Evolutionary conservation across 2,329 filamentous ascomycete genomes (phyloP).

Genomic region (Colletotrichum endophyticum): DNA sequence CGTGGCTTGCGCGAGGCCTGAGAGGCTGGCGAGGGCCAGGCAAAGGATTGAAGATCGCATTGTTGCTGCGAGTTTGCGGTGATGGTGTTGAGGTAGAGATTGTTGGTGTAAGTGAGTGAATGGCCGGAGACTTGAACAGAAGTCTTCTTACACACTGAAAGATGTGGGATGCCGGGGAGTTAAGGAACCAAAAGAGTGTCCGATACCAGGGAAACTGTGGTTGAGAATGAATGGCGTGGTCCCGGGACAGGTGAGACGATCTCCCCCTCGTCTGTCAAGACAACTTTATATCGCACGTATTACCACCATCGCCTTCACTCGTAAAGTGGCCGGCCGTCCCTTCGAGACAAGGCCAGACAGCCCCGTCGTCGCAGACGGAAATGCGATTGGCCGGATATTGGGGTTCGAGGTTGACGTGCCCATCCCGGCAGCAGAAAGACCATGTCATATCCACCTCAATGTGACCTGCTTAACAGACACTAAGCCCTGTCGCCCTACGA

Average conservation of each 20-base stretch:
- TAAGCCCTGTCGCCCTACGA: not conserved
- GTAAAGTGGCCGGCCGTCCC: not conserved
- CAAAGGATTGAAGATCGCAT: constrained; percentile 8
- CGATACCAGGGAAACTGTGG: not conserved
- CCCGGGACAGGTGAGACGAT: not conserved
- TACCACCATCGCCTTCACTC: not conserved
- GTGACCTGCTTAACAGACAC: not conserved
- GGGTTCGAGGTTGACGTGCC: not conserved
- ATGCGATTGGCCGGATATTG: not conserved
- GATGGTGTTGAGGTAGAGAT: not conserved
- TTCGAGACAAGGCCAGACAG: not conserved
- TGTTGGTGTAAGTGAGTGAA: not conserved
- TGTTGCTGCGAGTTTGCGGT: not conserved
- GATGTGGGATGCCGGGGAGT: not conserved
- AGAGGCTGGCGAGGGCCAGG: not conserved
- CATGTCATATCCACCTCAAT: not conserved
- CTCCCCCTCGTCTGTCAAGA: not conserved
- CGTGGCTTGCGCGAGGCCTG: not conserved
- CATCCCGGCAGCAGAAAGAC: not conserved
- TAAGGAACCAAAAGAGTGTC: not conserved
- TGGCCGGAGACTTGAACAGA: not conserved
- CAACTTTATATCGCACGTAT: not conserved
- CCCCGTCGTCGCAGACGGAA: not conserved
- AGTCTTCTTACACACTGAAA: not conserved
- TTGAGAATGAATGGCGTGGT: not conserved